Evolutionary conservation across 164 flowering plant genomes (phyloP).

Genomic region (Warburgia ugandensis): DNA sequence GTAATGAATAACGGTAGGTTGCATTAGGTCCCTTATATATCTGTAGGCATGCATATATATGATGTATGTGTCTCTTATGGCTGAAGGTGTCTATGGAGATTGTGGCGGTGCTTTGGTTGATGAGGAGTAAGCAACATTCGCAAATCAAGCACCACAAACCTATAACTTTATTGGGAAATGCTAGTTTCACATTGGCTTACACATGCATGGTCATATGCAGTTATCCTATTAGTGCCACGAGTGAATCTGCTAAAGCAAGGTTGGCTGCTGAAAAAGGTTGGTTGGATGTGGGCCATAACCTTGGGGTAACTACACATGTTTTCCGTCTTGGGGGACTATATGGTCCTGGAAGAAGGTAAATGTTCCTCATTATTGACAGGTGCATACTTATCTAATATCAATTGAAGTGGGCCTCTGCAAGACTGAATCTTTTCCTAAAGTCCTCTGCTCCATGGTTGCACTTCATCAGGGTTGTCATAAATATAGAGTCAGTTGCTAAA

Average conservation of each 20-base stretch:
- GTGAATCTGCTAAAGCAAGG: constrained; percentile 46
- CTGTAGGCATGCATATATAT: not conserved
- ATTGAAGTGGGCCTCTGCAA: too few relatives aligned
- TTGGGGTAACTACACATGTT: constrained; percentile 42
- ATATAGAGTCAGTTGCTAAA: too few relatives aligned
- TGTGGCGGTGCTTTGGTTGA: constrained; percentile 80
- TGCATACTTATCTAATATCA: too few relatives aligned
- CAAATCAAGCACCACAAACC: constrained; percentile 8
- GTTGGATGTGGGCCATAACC: constrained; percentile 50
- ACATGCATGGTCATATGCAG: constrained; percentile 28
- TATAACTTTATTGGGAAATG: constrained; percentile 2
- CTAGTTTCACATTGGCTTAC: constrained; percentile 8
- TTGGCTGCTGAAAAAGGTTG: constrained; percentile 78
- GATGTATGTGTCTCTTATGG: not conserved
- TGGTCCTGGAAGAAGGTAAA: constrained; percentile 98
- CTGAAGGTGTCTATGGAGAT: constrained; percentile 90
- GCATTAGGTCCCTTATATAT: too few relatives aligned
- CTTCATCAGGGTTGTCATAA: too few relatives aligned
- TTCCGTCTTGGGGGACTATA: constrained; percentile 94
- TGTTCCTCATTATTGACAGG: too few relatives aligned
- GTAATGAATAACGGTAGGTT: not conserved
- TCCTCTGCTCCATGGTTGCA: too few relatives aligned
- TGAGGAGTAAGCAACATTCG: constrained; percentile 62
- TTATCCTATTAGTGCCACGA: constrained; percentile 41
- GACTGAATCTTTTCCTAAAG: too few relatives aligned